Evolutionary conservation across 1,139 yeast species (phyloP).

Genomic region (Kodamaea plutei): DNA sequence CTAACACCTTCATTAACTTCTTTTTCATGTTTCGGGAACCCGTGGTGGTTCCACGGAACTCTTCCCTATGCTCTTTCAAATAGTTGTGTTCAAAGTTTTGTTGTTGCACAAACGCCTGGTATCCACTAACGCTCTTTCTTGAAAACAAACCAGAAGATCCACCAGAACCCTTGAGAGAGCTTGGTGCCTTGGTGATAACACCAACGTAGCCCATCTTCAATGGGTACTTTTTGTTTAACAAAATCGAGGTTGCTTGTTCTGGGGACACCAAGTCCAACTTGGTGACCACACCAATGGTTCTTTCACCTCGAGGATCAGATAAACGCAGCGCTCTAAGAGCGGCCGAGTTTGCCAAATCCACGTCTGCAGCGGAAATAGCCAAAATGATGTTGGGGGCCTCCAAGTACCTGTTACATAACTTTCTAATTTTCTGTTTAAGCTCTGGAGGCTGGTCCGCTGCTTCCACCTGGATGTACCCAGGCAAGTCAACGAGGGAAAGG

Average conservation of each 20-base stretch:
- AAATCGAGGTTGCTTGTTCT: conserved; percentile 59
- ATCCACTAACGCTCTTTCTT: conserved; percentile 33
- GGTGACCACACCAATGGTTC: conserved; percentile 95
- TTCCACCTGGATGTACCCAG: conserved; percentile 96
- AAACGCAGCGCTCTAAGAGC: conserved; percentile 87
- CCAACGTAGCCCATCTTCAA: conserved; percentile 96
- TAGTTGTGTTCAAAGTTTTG: conserved; percentile 60
- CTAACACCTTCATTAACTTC: conserved; percentile 81
- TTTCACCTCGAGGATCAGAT: conserved; percentile 92
- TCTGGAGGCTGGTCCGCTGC: conserved; percentile 94
- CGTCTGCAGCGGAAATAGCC: conserved; percentile 97
- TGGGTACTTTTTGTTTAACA: conserved; percentile 81
- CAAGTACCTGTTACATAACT: conserved; percentile 77
- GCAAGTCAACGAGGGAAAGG: conserved; percentile 87
- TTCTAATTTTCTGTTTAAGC: conserved; percentile 72
- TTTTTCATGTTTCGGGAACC: conserved; percentile 75
- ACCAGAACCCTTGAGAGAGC: conserved; percentile 16
- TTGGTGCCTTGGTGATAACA: conserved; percentile 81
- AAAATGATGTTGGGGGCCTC: conserved; percentile 90
- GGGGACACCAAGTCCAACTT: conserved; percentile 88
- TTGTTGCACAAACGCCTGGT: conserved; percentile 55
- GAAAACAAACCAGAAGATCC: conserved; percentile 25
- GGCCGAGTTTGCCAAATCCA: conserved; percentile 92
- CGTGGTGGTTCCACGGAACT: conserved; percentile 61
- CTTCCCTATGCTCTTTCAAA: conserved; percentile 58